Base-by-base conservation (phyloP, 2,329 filamentous ascomycete genomes). In the Colletotrichum truncatum region DNA sequence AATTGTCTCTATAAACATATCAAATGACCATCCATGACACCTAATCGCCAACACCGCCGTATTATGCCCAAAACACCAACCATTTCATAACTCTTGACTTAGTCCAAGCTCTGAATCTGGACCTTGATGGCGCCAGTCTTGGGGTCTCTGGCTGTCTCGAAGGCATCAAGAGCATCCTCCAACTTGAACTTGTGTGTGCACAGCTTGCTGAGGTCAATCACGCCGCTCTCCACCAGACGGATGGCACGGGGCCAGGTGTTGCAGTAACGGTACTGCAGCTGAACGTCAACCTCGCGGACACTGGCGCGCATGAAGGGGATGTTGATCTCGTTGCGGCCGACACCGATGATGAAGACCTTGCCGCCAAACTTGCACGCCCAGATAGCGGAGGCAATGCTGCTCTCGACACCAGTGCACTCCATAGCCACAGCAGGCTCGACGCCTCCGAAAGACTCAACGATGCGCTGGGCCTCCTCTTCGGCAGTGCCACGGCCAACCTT, bases 71-170 rank as follows among this genome's bases (percentile, higher is more conserved):
- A 64, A 64, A 58, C 53, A 66, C 60, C 64, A 64, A 66, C 26
- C 41, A 30, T 49, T 43, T 32, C 46, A 9, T 51, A 7, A n/a
- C 7, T 12, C 41, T n/a, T 21, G 14, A 7, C 16, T 70, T 79
- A 87, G 9, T 87, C 85, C 69, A 87, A 70, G 73, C 87, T 93
- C 84, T 94, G 93, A 74, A 98, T 98, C 86, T 94, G 92, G 66
- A 98, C 94, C 85, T 98, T 98, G 80, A 98, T 98, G n/a, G 94
- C 93, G 6, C 95, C 94, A 54, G 92, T 97, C 84, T 91, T 94
- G 38, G 93, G 91, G 79, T 98, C 89, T 8, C 92, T 89, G 18
- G 94, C 93, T 39, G 93, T 96, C 81, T 94, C 89, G 78, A 98
- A 98, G 7, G 95, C 95, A 80, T 95, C 88, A 26, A 96, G 79